Base-by-base conservation (phyloP, 192 early-diverging fungal genomes). In the Podila minutissima region DNA sequence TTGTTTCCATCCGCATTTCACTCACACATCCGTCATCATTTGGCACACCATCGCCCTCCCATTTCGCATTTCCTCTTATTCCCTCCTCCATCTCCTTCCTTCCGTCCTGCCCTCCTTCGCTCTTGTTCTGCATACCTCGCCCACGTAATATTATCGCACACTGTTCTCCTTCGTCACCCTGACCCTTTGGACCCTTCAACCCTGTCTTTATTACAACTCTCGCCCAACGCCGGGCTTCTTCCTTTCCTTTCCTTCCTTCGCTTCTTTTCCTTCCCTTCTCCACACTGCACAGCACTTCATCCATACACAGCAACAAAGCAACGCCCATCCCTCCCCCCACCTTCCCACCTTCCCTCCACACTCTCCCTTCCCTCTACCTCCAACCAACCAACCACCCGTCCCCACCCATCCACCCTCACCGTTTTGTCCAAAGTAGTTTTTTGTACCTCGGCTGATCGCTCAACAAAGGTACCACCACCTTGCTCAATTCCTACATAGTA, bases 41-140 rank as follows among this genome's bases (percentile, higher is more conserved):
- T 50, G 12, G 3, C 61, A 19, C 9, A 37, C 60, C 28, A 62
- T n/a, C 13, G 4, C 29, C 4, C 65, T 22, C 53, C 32, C 8
- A 29, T 20, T 28, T 37, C 50, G n/a, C 37, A 64, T 37, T 49
- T 48, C 19, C 15, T 48, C 38, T 50, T 49, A n/a, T 50, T 28
- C 46, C 41, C 28, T 41, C 28, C 46, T 11, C 33, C 26, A 15
- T 29, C 24, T 38, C 46, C 41, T 28, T 50, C 8, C 3, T n/a
- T 48, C 62, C 46, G 17, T 41, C 38, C 33, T 63, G 38, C 33
- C 33, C 37, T 63, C 26, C 7, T 37, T 37, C 35, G 35, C 35
- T 37, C 35, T 37, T 11, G 35, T 63, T 41, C 61, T 37, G 62
- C n/a, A 37, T 63, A 62, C 61, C n/a, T 63, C 35, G 33, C 33